Evolutionary conservation across 2,329 filamentous ascomycete genomes (phyloP).

Genomic region (Nemania sp.): DNA sequence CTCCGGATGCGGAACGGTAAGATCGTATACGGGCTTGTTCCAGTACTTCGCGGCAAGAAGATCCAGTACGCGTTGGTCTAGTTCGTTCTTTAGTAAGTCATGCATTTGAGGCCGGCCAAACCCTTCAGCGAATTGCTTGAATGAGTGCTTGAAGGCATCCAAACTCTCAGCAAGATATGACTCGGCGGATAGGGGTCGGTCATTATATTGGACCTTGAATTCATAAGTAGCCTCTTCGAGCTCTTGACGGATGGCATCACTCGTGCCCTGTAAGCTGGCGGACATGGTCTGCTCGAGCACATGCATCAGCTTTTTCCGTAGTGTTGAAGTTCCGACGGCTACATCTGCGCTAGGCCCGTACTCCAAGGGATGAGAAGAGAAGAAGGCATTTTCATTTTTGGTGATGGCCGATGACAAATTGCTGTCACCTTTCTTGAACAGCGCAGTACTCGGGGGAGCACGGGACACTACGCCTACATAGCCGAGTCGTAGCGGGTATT

Average conservation of each 20-base stretch:
- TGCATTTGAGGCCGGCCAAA: conserved; percentile 91
- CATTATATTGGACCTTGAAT: conserved; percentile 99
- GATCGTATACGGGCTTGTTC: conserved; percentile 91
- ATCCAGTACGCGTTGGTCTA: conserved; percentile 94
- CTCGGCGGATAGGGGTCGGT: conserved; percentile 89
- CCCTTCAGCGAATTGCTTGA: conserved; percentile 87
- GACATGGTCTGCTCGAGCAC: conserved; percentile 98
- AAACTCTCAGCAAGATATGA: conserved; percentile 95
- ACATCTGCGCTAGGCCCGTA: conserved; percentile 76
- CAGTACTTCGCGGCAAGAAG: conserved; percentile 92
- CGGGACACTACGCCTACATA: conserved; percentile 95
- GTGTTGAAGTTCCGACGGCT: conserved; percentile 78
- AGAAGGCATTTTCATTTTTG: conserved; percentile 87
- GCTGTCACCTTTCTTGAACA: conserved; percentile 81
- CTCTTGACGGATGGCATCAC: conserved; percentile 90
- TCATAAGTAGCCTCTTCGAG: conserved; percentile 96
- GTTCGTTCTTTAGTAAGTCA: conserved; percentile 84
- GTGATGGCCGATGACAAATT: conserved; percentile 81
- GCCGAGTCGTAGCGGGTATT: conserved; percentile 91
- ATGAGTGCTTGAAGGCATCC: conserved; percentile 96
- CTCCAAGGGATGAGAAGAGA: conserved; percentile 78
- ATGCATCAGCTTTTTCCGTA: conserved; percentile 95
- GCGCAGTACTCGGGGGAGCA: conserved; percentile 67
- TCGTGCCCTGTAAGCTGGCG: conserved; percentile 82
- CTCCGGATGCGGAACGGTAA: conserved; percentile 68